Percentiles rank a stretch among this genome's conserved stretches.
Evolutionary conservation across 208 protist species (phyloP).

Genomic region (Acanthamoeba culbertsoni): DNA sequence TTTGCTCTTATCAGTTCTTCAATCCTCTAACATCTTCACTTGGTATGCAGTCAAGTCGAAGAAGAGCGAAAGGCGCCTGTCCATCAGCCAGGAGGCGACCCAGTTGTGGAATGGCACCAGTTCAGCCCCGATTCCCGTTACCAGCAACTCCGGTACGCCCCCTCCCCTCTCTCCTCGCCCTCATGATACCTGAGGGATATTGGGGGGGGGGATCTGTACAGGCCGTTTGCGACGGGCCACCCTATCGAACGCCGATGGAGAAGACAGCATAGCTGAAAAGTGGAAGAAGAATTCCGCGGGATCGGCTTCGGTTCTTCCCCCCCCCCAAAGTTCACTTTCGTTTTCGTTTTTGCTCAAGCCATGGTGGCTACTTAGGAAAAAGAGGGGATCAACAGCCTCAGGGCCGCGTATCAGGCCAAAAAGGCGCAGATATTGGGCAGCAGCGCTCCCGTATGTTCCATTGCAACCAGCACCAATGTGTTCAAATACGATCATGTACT

Average conservation of each 20-base stretch:
- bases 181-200: neutral
- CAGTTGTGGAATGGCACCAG: neutral
- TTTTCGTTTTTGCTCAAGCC: neutral
- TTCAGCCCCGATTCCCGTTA: neutral
- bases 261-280: neutral
- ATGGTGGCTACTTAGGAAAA: neutral
- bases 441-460: neutral
- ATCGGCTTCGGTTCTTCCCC: neutral
- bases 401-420: constrained; percentile 5
- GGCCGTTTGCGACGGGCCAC: neutral
- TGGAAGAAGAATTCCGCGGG: constrained; percentile 21
- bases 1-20: too few species aligned
- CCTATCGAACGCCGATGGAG: neutral
- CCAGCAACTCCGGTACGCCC: neutral
- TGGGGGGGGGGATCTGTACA: neutral
- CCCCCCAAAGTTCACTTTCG: neutral
- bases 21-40: too few species aligned
- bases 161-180: neutral
- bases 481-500: neutral
- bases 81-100: neutral
- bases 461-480: neutral
- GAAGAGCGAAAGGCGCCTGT: neutral
- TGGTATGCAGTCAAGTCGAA: too few species aligned
- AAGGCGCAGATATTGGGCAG: neutral
- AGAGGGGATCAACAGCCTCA: neutral